These are phyloP conservation scores for Iris pallida DNA, from an alignment of 116 monocot genomes.

Conservation along the genomic window DNA sequence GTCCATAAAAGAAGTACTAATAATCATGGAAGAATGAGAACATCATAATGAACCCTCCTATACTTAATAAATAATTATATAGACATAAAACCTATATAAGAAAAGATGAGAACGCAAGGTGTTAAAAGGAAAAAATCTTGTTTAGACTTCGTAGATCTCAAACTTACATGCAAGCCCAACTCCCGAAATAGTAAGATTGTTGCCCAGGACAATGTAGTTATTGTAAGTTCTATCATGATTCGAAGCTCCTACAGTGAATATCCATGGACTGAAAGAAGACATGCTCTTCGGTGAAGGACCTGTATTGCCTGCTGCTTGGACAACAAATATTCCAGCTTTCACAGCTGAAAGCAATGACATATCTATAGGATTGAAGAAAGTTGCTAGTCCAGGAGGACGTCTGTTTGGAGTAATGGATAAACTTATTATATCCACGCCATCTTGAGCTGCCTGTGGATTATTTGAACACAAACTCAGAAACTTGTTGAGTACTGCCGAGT, in stretches of 20 bases:
- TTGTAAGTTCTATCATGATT: conserved; percentile 78
- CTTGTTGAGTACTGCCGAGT: too few relatives aligned
- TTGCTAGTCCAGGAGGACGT: conserved; percentile 77
- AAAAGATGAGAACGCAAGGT: neutral
- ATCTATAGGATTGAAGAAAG: conserved; percentile 96
- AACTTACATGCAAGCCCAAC: conserved; percentile 91
- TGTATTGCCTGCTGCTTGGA: conserved; percentile 94
- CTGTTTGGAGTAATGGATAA: conserved; percentile 91
- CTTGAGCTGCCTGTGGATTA: conserved; percentile 85
- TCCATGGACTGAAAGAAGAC: conserved; percentile 97
- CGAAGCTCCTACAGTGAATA: conserved; percentile 89
- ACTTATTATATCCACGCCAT: conserved; percentile 89
- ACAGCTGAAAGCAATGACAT: conserved; percentile 86
- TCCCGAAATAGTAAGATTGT: conserved; percentile 67
- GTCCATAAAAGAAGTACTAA: neutral
- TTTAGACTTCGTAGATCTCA: neutral
- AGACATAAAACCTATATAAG: neutral
- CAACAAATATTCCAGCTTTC: conserved; percentile 88
- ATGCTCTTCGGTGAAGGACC: conserved; percentile 90
- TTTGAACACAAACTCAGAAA: neutral
- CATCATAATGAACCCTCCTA: neutral
- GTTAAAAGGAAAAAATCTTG: too few relatives aligned
- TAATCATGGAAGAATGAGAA: neutral
- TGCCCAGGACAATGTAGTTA: conserved; percentile 72
- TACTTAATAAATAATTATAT: too few relatives aligned